Percentiles rank a stretch among this genome's conserved stretches.
These are phyloP conservation scores for Cryptococcus sp. DNA, from an alignment of 1,284 basidiomycete genomes.

Conservation along the genomic window DNA sequence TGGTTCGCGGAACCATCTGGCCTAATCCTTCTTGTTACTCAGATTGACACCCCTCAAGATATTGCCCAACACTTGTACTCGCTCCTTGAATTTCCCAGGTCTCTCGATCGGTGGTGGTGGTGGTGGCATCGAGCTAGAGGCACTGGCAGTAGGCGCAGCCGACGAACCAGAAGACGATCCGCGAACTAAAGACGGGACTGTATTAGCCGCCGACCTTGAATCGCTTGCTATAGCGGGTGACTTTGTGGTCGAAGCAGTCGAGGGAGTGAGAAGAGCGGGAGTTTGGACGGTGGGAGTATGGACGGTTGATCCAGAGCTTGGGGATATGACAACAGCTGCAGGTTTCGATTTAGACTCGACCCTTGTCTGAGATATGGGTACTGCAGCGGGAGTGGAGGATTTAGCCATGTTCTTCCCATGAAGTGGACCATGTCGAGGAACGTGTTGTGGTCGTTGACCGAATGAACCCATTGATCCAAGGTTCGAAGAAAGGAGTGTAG, in stretches of 20 bases:
- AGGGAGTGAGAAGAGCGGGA: no score
- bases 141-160: background rate
- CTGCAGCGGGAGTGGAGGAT: no score
- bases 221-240: no score
- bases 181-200: no score
- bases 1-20: background rate
- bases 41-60: background rate
- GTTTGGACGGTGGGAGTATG: no score
- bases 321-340: no score
- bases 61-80: background rate
- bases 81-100: background rate
- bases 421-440: conserved; percentile 1
- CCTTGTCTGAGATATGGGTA: no score
- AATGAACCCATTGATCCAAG: conserved; percentile 34
- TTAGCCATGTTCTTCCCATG: background rate
- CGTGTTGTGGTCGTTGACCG: conserved; percentile 17
- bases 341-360: no score
- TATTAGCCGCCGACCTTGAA: no score
- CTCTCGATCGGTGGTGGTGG: background rate
- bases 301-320: no score
- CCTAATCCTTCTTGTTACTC: background rate
- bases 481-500: conserved; percentile 25
- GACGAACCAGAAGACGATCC: no score
- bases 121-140: background rate
- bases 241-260: no score